These are phyloP conservation scores for Colletotrichum destructivum DNA, from an alignment of 2,329 filamentous ascomycete genomes.

Conservation along the genomic window DNA sequence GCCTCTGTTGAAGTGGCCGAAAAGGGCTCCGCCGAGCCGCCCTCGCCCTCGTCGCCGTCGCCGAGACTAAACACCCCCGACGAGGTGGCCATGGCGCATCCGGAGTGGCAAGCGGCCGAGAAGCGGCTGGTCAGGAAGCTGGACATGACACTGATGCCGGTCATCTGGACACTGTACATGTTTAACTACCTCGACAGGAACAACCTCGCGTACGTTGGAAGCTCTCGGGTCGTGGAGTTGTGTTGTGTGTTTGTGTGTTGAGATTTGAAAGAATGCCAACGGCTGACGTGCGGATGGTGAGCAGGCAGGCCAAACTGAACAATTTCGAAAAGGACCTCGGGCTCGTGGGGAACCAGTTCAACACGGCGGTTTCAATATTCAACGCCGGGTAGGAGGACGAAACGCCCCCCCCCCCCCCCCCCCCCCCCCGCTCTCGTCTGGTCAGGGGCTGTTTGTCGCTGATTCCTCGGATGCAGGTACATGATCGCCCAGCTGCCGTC, in stretches of 20 bases:
- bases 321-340: slow-evolving; percentile 37
- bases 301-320: slow-evolving; percentile 37
- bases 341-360: slow-evolving; percentile 39
- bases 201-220: slow-evolving; percentile 39
- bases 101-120: slow-evolving; percentile 34
- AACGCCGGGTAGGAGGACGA: slow-evolving; percentile 29
- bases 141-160: slow-evolving; percentile 46
- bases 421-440: background rate
- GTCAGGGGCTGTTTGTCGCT: background rate
- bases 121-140: slow-evolving; percentile 45
- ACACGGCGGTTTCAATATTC: slow-evolving; percentile 37
- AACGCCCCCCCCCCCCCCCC: no score
- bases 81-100: slow-evolving; percentile 23
- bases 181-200: slow-evolving; percentile 43
- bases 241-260: background rate
- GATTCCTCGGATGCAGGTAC: slow-evolving; percentile 33
- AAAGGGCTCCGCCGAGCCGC: slow-evolving; percentile 3
- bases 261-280: background rate
- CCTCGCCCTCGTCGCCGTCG: background rate
- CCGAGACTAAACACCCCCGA: background rate
- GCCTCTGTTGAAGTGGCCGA: slow-evolving; percentile 18
- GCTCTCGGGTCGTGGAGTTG: background rate
- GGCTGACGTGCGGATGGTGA: slow-evolving; percentile 6
- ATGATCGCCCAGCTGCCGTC: slow-evolving; percentile 44
- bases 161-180: slow-evolving; percentile 41